Evolutionary conservation across 2,329 filamentous ascomycete species (phyloP).

Genomic region (Atkinsonella hypoxylon): DNA sequence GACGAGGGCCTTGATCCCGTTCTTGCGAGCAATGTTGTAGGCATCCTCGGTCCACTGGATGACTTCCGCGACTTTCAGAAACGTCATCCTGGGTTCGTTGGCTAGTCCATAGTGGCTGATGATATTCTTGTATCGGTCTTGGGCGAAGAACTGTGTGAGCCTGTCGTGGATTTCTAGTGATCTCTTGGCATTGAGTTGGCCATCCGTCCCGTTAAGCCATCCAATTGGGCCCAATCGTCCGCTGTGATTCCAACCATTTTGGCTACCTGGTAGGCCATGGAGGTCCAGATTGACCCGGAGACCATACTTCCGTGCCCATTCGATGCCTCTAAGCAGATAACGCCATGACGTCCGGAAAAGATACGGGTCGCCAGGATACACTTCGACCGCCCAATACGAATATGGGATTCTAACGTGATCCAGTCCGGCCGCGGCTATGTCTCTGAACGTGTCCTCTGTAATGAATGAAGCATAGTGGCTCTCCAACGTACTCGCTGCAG

Average conservation of each 20-base stretch:
- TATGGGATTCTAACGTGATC: conserved; percentile 96
- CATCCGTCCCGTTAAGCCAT: conserved; percentile 88
- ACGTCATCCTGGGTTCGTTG: conserved; percentile 87
- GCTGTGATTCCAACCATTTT: conserved; percentile 97
- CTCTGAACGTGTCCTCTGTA: conserved; percentile 68
- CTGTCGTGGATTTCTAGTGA: conserved; percentile 80
- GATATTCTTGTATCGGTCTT: conserved; percentile 84
- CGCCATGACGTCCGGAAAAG: conserved; percentile 80
- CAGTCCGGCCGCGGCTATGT: conserved; percentile 77
- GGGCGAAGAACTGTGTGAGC: conserved; percentile 83
- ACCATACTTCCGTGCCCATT: conserved; percentile 87
- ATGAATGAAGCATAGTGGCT: conserved; percentile 86
- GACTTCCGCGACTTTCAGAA: conserved; percentile 53
- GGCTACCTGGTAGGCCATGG: conserved; percentile 82
- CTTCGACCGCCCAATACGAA: conserved; percentile 86
- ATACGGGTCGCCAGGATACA: conserved; percentile 79
- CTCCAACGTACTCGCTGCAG: conserved; percentile 61
- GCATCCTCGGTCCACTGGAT: conserved; percentile 69
- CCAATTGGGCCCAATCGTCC: conserved; percentile 68
- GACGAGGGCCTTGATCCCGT: conserved; percentile 60
- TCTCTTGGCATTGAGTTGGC: conserved; percentile 63
- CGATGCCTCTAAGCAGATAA: conserved; percentile 83
- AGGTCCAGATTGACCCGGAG: conserved; percentile 87
- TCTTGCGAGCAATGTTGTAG: conserved; percentile 58
- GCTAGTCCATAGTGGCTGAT: conserved; percentile 86